A percentile compares a stretch with the other conserved stretches of the same genome.
Evolutionary conservation across 495 filamentous ascomycete species (phyloP).

Genomic region (Xylaria longipes): DNA sequence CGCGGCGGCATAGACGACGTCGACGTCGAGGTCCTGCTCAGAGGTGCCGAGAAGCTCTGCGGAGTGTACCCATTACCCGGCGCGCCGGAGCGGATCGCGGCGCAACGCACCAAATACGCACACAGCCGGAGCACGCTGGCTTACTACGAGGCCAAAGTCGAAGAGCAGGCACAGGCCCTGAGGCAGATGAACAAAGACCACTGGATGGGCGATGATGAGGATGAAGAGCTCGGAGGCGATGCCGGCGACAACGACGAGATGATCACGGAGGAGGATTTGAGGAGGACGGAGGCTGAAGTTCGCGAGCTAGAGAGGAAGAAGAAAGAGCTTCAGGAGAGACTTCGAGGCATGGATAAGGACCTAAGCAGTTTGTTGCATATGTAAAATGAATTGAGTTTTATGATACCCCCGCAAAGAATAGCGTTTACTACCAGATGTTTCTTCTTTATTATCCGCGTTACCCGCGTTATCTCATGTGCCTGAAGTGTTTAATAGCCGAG

Average conservation of each 20-base stretch:
- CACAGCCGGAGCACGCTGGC: slow-evolving; percentile 75
- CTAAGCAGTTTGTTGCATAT: slow-evolving; percentile 66
- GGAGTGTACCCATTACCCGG: slow-evolving; percentile 86
- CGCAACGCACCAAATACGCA: slow-evolving; percentile 72
- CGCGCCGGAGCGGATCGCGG: slow-evolving; percentile 77
- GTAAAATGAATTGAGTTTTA: slow-evolving; percentile 29
- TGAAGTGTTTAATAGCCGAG: background rate
- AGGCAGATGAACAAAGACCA: slow-evolving; percentile 71
- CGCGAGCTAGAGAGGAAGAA: slow-evolving; percentile 79
- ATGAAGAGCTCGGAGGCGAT: slow-evolving; percentile 50
- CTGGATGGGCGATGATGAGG: slow-evolving; percentile 53
- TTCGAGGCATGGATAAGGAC: slow-evolving; percentile 82
- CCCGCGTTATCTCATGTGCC: background rate
- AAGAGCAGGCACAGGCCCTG: slow-evolving; percentile 75
- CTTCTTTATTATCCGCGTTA: background rate
- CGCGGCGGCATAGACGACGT: slow-evolving; percentile 66
- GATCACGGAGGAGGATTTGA: slow-evolving; percentile 78
- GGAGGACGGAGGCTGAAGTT: slow-evolving; percentile 79
- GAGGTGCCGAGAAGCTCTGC: slow-evolving; percentile 89
- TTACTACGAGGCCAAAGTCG: slow-evolving; percentile 80
- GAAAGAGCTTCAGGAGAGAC: slow-evolving; percentile 73
- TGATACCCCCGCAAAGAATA: slow-evolving; percentile 24
- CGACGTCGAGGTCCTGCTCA: slow-evolving; percentile 84
- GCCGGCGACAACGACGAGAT: slow-evolving; percentile 48
- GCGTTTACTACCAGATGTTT: slow-evolving; percentile 3